Percentiles rank a stretch among this genome's conserved stretches.
These are phyloP conservation scores for Neurospora terricola DNA, from an alignment of 495 filamentous ascomycete species.

Conservation along the genomic window DNA sequence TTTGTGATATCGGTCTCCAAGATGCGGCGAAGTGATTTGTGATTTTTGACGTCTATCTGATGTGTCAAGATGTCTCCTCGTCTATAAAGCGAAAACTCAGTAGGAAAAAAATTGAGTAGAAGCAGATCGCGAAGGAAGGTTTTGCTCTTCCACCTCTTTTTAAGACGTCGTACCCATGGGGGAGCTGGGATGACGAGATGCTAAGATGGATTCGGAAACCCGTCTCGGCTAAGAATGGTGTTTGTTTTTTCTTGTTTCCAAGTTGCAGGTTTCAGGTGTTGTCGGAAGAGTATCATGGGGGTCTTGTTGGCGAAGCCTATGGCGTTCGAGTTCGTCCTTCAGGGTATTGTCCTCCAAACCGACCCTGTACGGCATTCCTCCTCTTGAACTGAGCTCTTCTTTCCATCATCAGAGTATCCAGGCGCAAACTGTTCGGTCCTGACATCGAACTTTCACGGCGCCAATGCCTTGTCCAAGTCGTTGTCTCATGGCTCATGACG, in stretches of 20 bases:
- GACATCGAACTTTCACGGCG: background rate
- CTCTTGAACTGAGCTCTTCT: background rate
- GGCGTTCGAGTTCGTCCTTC: background rate
- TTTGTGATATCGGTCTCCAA: background rate
- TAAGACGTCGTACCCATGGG: constrained; percentile 58
- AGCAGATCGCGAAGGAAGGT: constrained; percentile 39
- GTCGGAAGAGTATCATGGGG: background rate
- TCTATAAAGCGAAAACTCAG: constrained; percentile 38
- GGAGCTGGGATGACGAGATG: constrained; percentile 55
- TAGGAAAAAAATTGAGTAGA: constrained; percentile 22
- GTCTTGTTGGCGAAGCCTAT: background rate
- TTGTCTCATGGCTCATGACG: background rate
- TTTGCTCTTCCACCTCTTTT: constrained; percentile 66
- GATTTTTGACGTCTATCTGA: background rate
- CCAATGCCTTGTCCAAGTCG: background rate
- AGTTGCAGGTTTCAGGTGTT: background rate
- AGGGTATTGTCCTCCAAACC: background rate
- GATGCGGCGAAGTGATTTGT: background rate
- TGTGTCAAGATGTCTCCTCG: constrained; percentile 25
- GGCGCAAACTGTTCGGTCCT: background rate
- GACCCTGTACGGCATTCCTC: background rate
- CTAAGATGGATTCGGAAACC: constrained; percentile 41
- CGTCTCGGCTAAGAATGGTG: background rate
- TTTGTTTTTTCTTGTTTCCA: background rate
- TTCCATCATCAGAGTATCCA: background rate